These are phyloP conservation scores for Neodidymelliopsis sp. DNA, from an alignment of 2,329 filamentous ascomycete genomes.

Conservation along the genomic window DNA sequence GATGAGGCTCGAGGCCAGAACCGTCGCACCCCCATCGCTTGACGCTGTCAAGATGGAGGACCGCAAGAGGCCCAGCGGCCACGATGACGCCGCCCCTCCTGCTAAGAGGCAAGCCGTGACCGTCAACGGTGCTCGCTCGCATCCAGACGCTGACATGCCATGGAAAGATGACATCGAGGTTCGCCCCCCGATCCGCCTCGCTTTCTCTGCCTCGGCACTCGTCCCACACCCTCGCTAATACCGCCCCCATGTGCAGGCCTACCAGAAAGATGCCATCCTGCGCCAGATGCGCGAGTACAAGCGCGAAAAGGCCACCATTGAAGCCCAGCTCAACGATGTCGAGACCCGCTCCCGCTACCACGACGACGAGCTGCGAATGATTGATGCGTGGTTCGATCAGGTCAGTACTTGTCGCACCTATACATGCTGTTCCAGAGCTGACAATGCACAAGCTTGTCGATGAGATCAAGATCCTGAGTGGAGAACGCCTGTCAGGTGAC, in stretches of 20 bases:
- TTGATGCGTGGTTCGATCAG: constrained; percentile 95
- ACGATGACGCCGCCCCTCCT: constrained; percentile 85
- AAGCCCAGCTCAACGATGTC: constrained; percentile 81
- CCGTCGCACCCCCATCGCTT: constrained; percentile 77
- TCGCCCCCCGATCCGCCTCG: constrained; percentile 57
- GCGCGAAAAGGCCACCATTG: constrained; percentile 82
- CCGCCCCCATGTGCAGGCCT: constrained; percentile 65
- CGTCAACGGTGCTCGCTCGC: constrained; percentile 76
- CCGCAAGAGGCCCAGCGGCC: constrained; percentile 91
- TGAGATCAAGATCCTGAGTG: constrained; percentile 55
- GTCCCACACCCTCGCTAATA: constrained; percentile 43
- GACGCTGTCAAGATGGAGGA: constrained; percentile 97
- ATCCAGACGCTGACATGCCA: constrained; percentile 72
- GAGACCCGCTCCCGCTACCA: constrained; percentile 81
- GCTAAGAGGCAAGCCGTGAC: constrained; percentile 81
- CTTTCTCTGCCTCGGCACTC: constrained; percentile 26
- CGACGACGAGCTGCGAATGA: constrained; percentile 88
- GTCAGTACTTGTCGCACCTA: constrained; percentile 58
- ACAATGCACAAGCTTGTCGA: constrained; percentile 53
- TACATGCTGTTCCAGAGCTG: constrained; percentile 27
- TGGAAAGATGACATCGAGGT: constrained; percentile 77
- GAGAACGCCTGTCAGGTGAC: constrained; percentile 41
- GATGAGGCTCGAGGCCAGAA: constrained; percentile 82
- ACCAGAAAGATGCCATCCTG: constrained; percentile 94
- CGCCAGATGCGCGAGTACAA: constrained; percentile 99